These are phyloP conservation scores for Sporothrix brunneoviolacea DNA, from an alignment of 2,329 filamentous ascomycete genomes.

Conservation along the genomic window DNA sequence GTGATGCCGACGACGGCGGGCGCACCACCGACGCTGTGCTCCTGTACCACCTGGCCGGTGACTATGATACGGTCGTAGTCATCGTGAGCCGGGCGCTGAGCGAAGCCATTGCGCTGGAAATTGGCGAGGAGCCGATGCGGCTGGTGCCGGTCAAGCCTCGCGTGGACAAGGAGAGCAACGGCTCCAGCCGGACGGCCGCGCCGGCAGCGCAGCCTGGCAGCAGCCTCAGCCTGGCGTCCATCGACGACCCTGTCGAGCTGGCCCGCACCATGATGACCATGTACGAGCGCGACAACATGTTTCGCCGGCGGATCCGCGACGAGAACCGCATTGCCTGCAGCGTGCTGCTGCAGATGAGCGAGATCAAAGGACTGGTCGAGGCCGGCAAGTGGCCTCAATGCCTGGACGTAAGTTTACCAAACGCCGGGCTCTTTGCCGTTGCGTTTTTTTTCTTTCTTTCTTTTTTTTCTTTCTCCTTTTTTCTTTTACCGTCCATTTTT, in stretches of 20 bases:
- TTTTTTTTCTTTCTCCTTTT: background rate
- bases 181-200: constrained; percentile 50
- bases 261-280: constrained; percentile 56
- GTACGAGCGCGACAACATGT: constrained; percentile 56
- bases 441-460: background rate
- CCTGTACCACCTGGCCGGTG: constrained; percentile 86
- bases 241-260: constrained; percentile 55
- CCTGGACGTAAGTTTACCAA: constrained; percentile 44
- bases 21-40: constrained; percentile 89
- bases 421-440: too few species aligned
- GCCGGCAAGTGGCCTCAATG: constrained; percentile 49
- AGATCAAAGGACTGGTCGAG: constrained; percentile 52
- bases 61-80: constrained; percentile 88
- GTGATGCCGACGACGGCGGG: constrained; percentile 89
- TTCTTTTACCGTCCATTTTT: background rate
- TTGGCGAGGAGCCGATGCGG: constrained; percentile 73
- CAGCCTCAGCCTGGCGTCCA: constrained; percentile 54
- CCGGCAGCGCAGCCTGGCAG: constrained; percentile 45
- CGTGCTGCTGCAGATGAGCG: constrained; percentile 54
- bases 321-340: constrained; percentile 51
- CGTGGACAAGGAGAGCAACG: constrained; percentile 31
- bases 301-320: constrained; percentile 50
- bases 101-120: constrained; percentile 78
- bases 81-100: constrained; percentile 88
- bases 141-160: constrained; percentile 76